Evolutionary conservation across 2,329 filamentous ascomycete species (phyloP).

Genomic region (Neurospora sp.): DNA sequence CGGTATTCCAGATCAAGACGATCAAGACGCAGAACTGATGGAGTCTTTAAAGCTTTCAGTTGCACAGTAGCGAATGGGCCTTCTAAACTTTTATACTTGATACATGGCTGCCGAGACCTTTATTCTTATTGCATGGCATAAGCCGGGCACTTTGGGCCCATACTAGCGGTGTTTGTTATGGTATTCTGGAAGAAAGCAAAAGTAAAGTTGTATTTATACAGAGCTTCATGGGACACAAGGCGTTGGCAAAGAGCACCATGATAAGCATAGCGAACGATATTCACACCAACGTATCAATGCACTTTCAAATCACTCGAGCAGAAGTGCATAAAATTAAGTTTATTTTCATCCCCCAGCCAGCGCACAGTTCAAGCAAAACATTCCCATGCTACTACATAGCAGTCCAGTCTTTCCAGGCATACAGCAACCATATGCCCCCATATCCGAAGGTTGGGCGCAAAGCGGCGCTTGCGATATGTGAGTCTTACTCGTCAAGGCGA

Average conservation of each 20-base stretch:
- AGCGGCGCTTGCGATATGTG: not conserved
- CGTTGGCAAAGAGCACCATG: not conserved
- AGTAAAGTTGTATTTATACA: not conserved
- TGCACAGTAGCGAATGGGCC: not conserved
- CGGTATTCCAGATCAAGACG: constrained; percentile 94
- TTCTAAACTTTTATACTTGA: not conserved
- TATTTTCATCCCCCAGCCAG: not conserved
- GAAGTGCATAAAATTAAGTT: not conserved
- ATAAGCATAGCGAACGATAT: not conserved
- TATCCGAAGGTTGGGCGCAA: not conserved
- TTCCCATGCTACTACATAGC: not conserved
- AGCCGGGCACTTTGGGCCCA: not conserved
- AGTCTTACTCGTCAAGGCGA: not conserved
- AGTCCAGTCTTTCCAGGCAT: not conserved
- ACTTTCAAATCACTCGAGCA: not conserved
- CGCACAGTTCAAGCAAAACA: not conserved
- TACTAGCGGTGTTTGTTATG: not conserved
- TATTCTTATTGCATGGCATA: not conserved
- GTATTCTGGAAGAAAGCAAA: not conserved
- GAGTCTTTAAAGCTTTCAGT: not conserved
- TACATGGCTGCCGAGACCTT: not conserved
- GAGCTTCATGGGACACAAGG: not conserved
- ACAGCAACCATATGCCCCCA: not conserved
- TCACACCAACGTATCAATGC: not conserved
- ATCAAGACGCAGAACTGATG: constrained; percentile 51